Evolutionary conservation across 306 rosid species (phyloP).

Genomic region (Psophocarpus tetragonolobus): DNA sequence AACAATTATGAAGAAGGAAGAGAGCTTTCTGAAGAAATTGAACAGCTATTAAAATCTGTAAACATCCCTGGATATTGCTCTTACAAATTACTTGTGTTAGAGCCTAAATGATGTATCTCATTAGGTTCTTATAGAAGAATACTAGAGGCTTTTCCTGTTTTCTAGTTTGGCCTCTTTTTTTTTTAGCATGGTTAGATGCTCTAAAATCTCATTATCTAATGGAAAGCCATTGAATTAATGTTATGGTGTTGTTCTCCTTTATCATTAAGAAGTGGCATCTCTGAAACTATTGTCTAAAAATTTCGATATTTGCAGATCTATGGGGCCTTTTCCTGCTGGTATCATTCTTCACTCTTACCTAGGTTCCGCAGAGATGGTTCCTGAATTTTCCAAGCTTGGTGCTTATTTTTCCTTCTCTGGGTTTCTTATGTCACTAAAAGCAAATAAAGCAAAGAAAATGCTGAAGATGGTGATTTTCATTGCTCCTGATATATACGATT

Average conservation of each 20-base stretch:
- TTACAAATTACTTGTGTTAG: not conserved
- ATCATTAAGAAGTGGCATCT: conserved; percentile 10
- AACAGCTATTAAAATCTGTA: not conserved
- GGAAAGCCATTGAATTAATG: not conserved
- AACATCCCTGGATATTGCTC: not conserved
- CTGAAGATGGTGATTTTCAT: conserved; percentile 59
- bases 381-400: conserved; percentile 80
- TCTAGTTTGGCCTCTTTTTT: not conserved
- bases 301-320: conserved; percentile 49
- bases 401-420: conserved; percentile 91
- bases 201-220: conserved; percentile 5
- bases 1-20: conserved; percentile 4
- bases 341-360: conserved; percentile 87
- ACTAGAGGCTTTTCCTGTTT: not conserved
- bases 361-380: conserved; percentile 95
- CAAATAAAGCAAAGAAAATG: conserved; percentile 80
- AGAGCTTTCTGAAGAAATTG: not conserved
- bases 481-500: conserved; percentile 2
- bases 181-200: not conserved
- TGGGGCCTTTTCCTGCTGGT: conserved; percentile 95
- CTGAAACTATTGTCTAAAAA: not conserved
- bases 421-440: conserved; percentile 74
- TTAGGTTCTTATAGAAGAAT: not conserved
- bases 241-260: not conserved
- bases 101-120: not conserved